These are phyloP conservation scores for Exophiala bonariae DNA, from an alignment of 2,329 filamentous ascomycete genomes.

Conservation along the genomic window DNA sequence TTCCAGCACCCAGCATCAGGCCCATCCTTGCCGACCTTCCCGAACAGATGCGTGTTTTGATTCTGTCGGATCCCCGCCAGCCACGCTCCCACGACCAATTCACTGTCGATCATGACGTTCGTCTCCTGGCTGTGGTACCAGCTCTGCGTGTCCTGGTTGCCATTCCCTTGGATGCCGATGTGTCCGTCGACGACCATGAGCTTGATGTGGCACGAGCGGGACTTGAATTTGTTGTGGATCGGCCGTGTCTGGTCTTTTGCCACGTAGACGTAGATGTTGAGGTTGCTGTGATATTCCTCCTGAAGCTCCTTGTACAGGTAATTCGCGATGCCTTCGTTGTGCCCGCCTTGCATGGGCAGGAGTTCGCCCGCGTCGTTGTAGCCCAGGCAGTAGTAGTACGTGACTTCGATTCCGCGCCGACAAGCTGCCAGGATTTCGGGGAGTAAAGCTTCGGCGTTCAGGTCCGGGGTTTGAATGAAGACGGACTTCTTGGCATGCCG, in stretches of 20 bases:
- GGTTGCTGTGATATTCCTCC: conserved; percentile 44
- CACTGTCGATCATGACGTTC: conserved; percentile 72
- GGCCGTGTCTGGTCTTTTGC: conserved; percentile 71
- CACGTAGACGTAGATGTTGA: conserved; percentile 70
- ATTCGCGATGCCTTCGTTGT: conserved; percentile 69
- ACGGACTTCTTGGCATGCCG: conserved; percentile 62
- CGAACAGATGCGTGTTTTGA: conserved; percentile 66
- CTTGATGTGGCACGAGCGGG: conserved; percentile 73
- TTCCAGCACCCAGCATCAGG: conserved; percentile 63
- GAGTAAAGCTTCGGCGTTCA: conserved; percentile 70
- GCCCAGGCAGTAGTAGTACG: conserved; percentile 71
- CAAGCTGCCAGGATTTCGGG: conserved; percentile 64
- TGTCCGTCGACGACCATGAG: conserved; percentile 70
- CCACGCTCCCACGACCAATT: conserved; percentile 62
- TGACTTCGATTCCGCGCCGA: conserved; percentile 66
- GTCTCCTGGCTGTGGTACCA: conserved; percentile 79
- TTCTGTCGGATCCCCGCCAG: conserved; percentile 62
- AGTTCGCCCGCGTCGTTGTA: conserved; percentile 79
- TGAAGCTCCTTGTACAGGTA: conserved; percentile 61
- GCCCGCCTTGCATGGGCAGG: conserved; percentile 72
- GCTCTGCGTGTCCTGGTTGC: conserved; percentile 78
- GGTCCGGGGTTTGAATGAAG: conserved; percentile 77
- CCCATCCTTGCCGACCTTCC: conserved; percentile 44
- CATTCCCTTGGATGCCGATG: conserved; percentile 70
- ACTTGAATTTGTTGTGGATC: conserved; percentile 65